Conservation (phyloP, 345 rosid genomes). For the Eucalyptus viminalis region DNA sequence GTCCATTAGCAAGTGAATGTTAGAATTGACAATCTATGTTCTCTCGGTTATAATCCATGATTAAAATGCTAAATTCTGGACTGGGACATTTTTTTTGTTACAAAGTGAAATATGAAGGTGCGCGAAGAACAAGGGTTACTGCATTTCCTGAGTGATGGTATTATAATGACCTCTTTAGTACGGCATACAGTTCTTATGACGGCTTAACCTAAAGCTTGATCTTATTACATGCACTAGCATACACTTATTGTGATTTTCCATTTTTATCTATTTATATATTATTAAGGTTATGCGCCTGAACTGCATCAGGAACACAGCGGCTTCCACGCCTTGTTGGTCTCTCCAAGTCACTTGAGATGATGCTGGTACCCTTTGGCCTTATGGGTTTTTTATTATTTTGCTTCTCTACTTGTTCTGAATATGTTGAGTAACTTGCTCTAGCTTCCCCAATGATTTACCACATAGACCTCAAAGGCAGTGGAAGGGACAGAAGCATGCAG, state of each 20-base stretch:
- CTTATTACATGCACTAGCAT: not conserved
- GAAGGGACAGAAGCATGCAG: slow-evolving; percentile 60
- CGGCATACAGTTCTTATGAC: not conserved
- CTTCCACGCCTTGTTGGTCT: slow-evolving; percentile 99
- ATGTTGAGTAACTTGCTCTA: not conserved
- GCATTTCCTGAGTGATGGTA: not conserved
- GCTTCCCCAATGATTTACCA: not conserved
- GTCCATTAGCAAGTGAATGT: not conserved
- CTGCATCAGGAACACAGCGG: slow-evolving; percentile 80
- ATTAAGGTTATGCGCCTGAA: slow-evolving; percentile 3
- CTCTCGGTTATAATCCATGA: not conserved
- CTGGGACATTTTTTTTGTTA: not conserved
- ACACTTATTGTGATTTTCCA: not conserved
- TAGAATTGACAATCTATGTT: not conserved
- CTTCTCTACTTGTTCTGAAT: not conserved
- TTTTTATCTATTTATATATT: not conserved
- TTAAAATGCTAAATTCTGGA: not conserved
- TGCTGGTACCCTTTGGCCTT: slow-evolving; percentile 49
- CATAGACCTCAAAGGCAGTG: slow-evolving; percentile 75
- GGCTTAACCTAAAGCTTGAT: not conserved
- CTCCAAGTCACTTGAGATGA: slow-evolving; percentile 88
- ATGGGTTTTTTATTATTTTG: not conserved
- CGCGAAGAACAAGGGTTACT: not conserved
- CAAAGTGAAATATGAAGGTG: not conserved
- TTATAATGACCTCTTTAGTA: not conserved